A percentile compares a stretch with the other conserved stretches of the same genome.
Conservation (phyloP, 139 green algal species). For the Trebouxia sp. region DNA sequence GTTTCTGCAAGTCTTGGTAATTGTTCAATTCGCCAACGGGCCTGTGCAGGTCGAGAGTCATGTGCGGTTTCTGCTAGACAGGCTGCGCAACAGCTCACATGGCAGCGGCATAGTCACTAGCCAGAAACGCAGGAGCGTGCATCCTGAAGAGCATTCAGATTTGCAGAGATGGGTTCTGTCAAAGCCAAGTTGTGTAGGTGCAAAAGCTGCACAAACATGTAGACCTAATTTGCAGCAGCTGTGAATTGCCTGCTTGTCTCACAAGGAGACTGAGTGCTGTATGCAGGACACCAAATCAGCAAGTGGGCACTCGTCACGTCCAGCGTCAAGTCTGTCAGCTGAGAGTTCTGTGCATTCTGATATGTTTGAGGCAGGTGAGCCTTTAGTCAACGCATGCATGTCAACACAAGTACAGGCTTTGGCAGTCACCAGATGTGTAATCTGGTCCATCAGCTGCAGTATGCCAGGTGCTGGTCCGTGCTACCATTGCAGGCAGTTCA, state of each 20-base stretch:
- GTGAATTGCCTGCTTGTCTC: too few relatives aligned
- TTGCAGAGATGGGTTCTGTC: too few relatives aligned
- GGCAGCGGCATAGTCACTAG: not conserved
- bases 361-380: not conserved
- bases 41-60: not conserved
- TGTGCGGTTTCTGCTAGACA: not conserved
- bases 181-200: conserved; percentile 18
- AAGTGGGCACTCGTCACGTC: not conserved
- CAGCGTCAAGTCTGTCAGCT: not conserved
- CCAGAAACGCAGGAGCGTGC: not conserved
- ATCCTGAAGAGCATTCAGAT: not conserved
- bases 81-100: not conserved
- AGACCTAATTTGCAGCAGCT: not conserved
- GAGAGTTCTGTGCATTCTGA: conserved; percentile 1
- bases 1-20: too few relatives aligned
- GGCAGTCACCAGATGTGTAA: too few relatives aligned
- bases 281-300: not conserved
- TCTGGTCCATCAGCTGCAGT: too few relatives aligned
- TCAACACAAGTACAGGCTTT: too few relatives aligned
- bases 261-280: too few relatives aligned
- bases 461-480: too few relatives aligned
- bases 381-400: too few relatives aligned
- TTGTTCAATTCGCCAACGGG: too few relatives aligned
- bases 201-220: too few relatives aligned
- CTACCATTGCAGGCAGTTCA: conserved; percentile 14